phyloP scores from a whole-genome alignment of 2,329 filamentous ascomycete genomes.

The Cladosporium halotolerans region DNA sequence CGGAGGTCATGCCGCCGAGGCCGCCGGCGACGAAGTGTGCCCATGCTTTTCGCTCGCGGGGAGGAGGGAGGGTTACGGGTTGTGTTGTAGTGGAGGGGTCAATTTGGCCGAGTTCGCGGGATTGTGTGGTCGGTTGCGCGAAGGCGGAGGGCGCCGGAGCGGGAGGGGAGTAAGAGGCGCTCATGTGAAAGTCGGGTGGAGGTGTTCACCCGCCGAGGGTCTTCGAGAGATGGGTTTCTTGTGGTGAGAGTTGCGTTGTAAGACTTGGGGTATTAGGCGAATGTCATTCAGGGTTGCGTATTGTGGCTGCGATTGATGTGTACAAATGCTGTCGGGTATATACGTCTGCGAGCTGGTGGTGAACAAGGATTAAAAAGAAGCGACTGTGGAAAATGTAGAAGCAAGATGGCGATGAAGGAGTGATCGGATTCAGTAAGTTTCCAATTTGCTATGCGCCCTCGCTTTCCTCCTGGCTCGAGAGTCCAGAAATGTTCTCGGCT shows the following conservation, averaged over 20 bases:
- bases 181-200: background rate
- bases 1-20: conserved; percentile 81
- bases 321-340: too few relatives aligned
- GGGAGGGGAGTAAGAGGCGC: background rate
- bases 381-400: background rate
- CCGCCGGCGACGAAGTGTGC: conserved; percentile 89
- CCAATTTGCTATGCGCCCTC: background rate
- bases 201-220: background rate
- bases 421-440: background rate
- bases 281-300: too few relatives aligned
- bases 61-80: conserved; percentile 19
- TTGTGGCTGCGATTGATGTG: too few relatives aligned
- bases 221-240: background rate
- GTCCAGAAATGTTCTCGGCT: background rate
- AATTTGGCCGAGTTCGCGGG: conserved; percentile 24
- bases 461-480: background rate
- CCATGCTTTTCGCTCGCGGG: conserved; percentile 62
- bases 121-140: conserved; percentile 16
- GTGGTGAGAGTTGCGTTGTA: background rate
- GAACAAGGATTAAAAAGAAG: background rate
- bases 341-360: too few relatives aligned
- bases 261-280: too few relatives aligned
- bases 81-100: conserved; percentile 24
- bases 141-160: conserved; percentile 1
- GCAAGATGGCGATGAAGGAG: background rate